Evolutionary conservation across 768 basidiomycete genomes (phyloP).

Genomic region (Boletus huronensis): DNA sequence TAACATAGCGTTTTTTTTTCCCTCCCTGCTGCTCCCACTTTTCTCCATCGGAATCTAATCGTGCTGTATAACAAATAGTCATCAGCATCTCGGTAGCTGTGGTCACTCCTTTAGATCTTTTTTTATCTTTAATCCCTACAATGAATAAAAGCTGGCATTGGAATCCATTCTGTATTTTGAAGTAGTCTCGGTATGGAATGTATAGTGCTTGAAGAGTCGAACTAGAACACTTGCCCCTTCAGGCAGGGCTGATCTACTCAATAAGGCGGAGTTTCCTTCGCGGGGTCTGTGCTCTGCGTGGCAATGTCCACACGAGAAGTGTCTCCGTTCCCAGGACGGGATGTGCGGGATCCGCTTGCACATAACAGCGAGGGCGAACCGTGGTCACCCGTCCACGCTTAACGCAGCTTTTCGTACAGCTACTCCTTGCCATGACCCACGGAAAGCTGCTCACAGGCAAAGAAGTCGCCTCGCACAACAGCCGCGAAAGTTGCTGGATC

Average conservation of each 20-base stretch:
- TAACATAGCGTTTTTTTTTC: background rate
- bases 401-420: background rate
- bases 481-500: constrained; percentile 71
- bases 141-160: constrained; percentile 13
- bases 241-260: constrained; percentile 2
- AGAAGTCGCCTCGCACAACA: constrained; percentile 54
- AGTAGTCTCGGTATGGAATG: background rate
- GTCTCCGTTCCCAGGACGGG: constrained; percentile 2
- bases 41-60: constrained; percentile 4
- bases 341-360: constrained; percentile 1
- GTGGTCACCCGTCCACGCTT: background rate
- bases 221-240: constrained; percentile 10
- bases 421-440: constrained; percentile 10
- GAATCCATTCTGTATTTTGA: constrained; percentile 2
- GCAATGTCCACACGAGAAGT: background rate
- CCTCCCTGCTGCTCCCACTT: background rate
- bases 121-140: constrained; percentile 21
- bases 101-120: constrained; percentile 23
- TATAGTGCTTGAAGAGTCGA: background rate
- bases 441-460: constrained; percentile 38
- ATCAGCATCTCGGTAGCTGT: constrained; percentile 11
- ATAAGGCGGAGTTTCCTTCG: constrained; percentile 2
- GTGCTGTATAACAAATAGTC: constrained; percentile 21
- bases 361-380: background rate
- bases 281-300: background rate